Evolutionary conservation across 768 basidiomycete genomes (phyloP), one percentile per base, ranked within the genome.

Genomic region (Tylopilus balloui): DNA sequence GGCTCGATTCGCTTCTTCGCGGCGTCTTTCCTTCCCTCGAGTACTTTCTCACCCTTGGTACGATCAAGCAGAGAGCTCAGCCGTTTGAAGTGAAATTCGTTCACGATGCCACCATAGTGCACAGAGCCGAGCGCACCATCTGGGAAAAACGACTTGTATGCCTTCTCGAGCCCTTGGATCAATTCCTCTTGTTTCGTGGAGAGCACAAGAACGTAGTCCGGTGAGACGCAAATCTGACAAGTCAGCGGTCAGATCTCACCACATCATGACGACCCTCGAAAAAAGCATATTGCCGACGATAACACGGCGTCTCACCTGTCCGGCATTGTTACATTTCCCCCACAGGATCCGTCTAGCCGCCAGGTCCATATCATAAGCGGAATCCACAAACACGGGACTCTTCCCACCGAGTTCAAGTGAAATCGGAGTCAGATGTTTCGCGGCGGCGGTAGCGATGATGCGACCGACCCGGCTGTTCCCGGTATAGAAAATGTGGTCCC

Each of bases 311-410:
- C 63, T 45, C 37, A 73, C 79, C 73, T 86, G 86, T 9, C 87
- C 87, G 2, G 78, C 72, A 53, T 88, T 88, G 49, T 67, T 71
- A 9, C 69, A 69, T 64, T 88, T 88, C 1, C 81, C 86, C 76
- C 78, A 84, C 23, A 86, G 64, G 28, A 86, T 74, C 8, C 86
- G 76, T 58, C 77, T 79, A 3, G 85, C 87, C 0, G 80, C 76
- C 27, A 83, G 51, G 6, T 73, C 65, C 54, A 81, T 54, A 35
- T 73, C 71, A 53, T 63, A 66, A 20, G 69, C 66, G 7, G 71
- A 48, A 43, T 74, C 74, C 34, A 83, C 63, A 20, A 79, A 50
- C 3, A 73, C 76, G 3, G 77, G 74, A 28, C 67, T 71, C 64
- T 78, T 78, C 24, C 71, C 73, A 34, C 65, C 66, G 23, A 66